A percentile compares a stretch with the other conserved stretches of the same genome.
phyloP scores from a whole-genome alignment of 495 filamentous ascomycete genomes.

The Podospora anserina region DNA sequence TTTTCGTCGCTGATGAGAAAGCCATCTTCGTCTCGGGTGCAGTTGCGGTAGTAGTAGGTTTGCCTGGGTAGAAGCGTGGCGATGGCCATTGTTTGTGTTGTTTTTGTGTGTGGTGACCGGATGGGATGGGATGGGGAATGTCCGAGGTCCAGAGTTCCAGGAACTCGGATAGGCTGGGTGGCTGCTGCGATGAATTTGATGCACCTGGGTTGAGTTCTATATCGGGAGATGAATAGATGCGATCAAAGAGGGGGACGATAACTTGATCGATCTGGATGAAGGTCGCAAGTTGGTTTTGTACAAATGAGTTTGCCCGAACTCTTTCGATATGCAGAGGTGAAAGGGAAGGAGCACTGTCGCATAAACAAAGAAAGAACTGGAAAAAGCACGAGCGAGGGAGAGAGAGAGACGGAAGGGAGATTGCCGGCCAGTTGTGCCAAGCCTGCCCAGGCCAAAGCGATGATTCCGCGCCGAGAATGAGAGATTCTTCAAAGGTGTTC shows the following conservation, averaged over 20 bases:
- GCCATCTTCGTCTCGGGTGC: constrained; percentile 24
- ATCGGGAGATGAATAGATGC: background rate
- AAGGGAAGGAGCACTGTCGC: background rate
- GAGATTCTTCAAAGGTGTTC: background rate
- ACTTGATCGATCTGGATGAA: background rate
- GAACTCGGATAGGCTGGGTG: background rate
- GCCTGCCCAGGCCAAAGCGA: background rate
- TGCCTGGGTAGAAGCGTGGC: constrained; percentile 16
- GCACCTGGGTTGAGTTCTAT: background rate
- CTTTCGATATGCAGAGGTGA: background rate
- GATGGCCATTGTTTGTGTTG: constrained; percentile 11
- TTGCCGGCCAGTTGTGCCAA: background rate
- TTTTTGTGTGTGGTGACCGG: constrained; percentile 1
- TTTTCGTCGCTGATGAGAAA: constrained; percentile 34
- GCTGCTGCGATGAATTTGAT: background rate
- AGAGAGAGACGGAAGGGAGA: background rate
- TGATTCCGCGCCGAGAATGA: background rate
- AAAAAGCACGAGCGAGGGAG: background rate
- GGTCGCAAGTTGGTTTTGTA: background rate
- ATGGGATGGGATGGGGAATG: background rate
- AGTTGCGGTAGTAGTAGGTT: constrained; percentile 14
- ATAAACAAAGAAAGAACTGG: background rate
- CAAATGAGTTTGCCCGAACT: background rate
- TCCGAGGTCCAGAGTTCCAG: background rate
- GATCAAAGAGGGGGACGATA: background rate